Conservation (phyloP, 805 yeast genomes). For the Pichia cephalocereana region DNA sequence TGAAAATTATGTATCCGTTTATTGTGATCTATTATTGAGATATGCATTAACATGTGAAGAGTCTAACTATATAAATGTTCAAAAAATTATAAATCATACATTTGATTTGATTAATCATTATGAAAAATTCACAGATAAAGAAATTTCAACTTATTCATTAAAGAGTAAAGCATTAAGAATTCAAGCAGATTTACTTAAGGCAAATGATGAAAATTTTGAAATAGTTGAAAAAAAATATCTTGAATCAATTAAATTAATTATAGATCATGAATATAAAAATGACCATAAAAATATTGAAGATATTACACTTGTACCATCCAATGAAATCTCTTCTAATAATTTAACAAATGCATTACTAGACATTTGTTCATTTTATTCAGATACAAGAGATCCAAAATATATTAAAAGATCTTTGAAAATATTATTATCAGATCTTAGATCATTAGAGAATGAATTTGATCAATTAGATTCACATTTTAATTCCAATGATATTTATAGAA, state of each 20-base stretch:
- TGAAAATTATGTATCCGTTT: conserved; percentile 24
- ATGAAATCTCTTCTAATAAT: conserved; percentile 14
- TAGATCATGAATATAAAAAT: conserved; percentile 16
- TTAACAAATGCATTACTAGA: conserved; percentile 24
- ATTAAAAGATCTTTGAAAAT: conserved; percentile 27
- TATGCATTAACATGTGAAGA: conserved; percentile 28
- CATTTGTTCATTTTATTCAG: conserved; percentile 21
- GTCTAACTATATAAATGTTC: conserved; percentile 16
- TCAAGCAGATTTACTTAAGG: conserved; percentile 25
- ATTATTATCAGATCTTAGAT: conserved; percentile 25
- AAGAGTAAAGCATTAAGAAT: conserved; percentile 28
- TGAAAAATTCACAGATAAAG: conserved; percentile 15
- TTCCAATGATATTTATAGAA: conserved; percentile 11
- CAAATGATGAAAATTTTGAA: conserved; percentile 12
- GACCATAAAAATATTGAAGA: conserved; percentile 8
- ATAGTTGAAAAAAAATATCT: conserved; percentile 23
- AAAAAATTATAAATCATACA: conserved; percentile 21
- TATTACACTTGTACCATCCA: conserved; percentile 17
- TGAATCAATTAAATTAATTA: conserved; percentile 21
- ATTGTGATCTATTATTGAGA: conserved; percentile 31
- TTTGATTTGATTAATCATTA: conserved; percentile 24
- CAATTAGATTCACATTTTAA: conserved; percentile 11
- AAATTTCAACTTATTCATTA: conserved; percentile 20
- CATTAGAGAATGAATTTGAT: conserved; percentile 22
- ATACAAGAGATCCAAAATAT: conserved; percentile 14